Base-by-base conservation (phyloP, 2,329 filamentous ascomycete genomes). In the Delphinella strobiligena region DNA sequence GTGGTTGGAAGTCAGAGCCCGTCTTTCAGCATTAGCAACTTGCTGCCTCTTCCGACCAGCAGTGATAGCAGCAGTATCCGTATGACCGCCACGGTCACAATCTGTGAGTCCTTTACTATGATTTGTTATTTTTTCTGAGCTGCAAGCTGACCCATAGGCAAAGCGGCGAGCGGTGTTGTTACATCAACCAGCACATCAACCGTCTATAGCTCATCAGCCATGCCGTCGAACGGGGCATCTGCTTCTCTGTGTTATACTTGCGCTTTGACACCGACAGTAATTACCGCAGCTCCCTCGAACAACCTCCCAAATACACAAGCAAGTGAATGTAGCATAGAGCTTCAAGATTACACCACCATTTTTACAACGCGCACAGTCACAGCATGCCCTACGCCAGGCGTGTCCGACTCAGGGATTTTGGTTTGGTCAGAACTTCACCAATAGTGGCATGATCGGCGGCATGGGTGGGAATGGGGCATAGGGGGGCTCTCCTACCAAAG, bases 281-380 rank as follows among this genome's bases (percentile, higher is more conserved):
- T 53, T 4, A 42, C 40, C n/a, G 36, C 34, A 12, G 31, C 31
- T 15, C 33, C 27, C 8, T 39, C 36, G 16, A 32, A 29, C 4
- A 30, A 32, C 12, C 22, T 12, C 7, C 22, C 22, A 27, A 12
- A 12, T 17, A 35, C 29, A n/a, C n/a, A n/a, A n/a, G n/a, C n/a
- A n/a, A n/a, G n/a, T n/a, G n/a, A n/a, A n/a, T n/a, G n/a, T n/a
- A n/a, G n/a, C n/a, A n/a, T n/a, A n/a, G n/a, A n/a, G n/a, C n/a
- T n/a, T n/a, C n/a, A n/a, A n/a, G n/a, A n/a, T 7, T 27, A 27
- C 4, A 56, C 50, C 2, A 57, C 54, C 4, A 30, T 57, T 9
- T 52, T 51, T 38, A 55, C 53, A 7, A 57, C 53, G 1, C 42
- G 51, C n/a, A 55, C 50, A 2, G 45, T 55, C 17, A 58, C 52